These are phyloP conservation scores for Scytalidium sp. DNA, from an alignment of 2,329 filamentous ascomycete species.

Conservation along the genomic window DNA sequence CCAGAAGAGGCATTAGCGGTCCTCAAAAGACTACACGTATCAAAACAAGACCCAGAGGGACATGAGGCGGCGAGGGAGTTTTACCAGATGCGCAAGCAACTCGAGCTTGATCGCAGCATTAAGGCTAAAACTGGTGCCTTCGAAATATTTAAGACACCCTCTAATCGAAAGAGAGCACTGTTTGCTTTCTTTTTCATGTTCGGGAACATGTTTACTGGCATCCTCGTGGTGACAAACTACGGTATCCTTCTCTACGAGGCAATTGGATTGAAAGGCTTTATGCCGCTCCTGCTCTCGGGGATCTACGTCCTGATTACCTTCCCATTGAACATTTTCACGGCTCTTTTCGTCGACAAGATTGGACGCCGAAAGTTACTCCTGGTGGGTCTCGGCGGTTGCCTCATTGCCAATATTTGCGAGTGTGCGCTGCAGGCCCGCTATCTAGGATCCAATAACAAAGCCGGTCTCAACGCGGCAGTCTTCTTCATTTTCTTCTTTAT, in stretches of 20 bases:
- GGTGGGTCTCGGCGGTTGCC: slow-evolving; percentile 1
- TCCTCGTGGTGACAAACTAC: slow-evolving; percentile 29
- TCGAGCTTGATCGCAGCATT: slow-evolving; percentile 4
- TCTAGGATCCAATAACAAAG: slow-evolving; percentile 4
- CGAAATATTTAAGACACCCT: slow-evolving; percentile 23
- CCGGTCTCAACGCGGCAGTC: slow-evolving; percentile 3
- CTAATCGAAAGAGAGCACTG: slow-evolving; percentile 39
- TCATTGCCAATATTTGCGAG: slow-evolving; percentile 1
- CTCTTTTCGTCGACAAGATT: slow-evolving; percentile 29
- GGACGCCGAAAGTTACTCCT: slow-evolving; percentile 6
- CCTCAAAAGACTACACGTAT: slow-evolving; percentile 51
- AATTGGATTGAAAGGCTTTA: slow-evolving; percentile 33
- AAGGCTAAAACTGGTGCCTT: neutral
- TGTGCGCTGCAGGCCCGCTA: slow-evolving; percentile 1
- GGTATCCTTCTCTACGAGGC: slow-evolving; percentile 34
- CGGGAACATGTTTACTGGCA: neutral
- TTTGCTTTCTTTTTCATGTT: slow-evolving; percentile 1
- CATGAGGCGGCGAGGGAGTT: slow-evolving; percentile 4
- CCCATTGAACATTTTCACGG: slow-evolving; percentile 37
- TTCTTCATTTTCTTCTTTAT: slow-evolving; percentile 8
- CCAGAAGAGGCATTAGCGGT: slow-evolving; percentile 53
- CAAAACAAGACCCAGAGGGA: neutral
- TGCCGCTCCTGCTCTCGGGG: slow-evolving; percentile 40
- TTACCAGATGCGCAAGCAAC: slow-evolving; percentile 11
- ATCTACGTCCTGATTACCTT: slow-evolving; percentile 40